Evolutionary conservation across 257 asterid genomes (phyloP).

Genomic region (Solanum chaucha): DNA sequence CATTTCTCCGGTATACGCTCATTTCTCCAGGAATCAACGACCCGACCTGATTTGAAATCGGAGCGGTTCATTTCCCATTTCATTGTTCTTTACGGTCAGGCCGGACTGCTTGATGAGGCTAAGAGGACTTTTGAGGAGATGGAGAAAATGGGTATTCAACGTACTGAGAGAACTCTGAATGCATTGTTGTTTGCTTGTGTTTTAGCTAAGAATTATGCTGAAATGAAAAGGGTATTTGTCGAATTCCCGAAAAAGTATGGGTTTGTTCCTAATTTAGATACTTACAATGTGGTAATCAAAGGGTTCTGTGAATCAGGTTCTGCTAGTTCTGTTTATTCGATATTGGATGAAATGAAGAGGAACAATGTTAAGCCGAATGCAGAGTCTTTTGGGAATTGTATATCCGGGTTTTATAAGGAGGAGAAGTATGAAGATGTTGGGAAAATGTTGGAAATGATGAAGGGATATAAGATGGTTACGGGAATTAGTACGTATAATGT

Average conservation of each 20-base stretch:
- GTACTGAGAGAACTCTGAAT: constrained; percentile 50
- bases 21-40: constrained; percentile 40
- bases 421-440: constrained; percentile 58
- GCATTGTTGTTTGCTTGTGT: constrained; percentile 55
- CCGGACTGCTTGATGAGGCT: constrained; percentile 51
- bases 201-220: constrained; percentile 43
- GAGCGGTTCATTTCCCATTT: constrained; percentile 48
- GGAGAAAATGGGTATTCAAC: constrained; percentile 34
- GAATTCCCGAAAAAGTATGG: constrained; percentile 54
- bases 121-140: constrained; percentile 52
- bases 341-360: constrained; percentile 74
- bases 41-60: constrained; percentile 24
- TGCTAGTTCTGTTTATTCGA: constrained; percentile 38
- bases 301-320: constrained; percentile 64
- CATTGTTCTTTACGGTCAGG: constrained; percentile 64
- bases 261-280: constrained; percentile 51
- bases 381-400: constrained; percentile 42
- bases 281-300: constrained; percentile 56
- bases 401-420: constrained; percentile 63
- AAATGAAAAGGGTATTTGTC: constrained; percentile 46
- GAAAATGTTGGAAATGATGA: constrained; percentile 53
- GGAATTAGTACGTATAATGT: constrained; percentile 52
- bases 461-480: constrained; percentile 18
- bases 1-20: constrained; percentile 38
- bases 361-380: constrained; percentile 39